phyloP scores from a whole-genome alignment of 1,284 basidiomycete species.

The Amylostereum areolatum region DNA sequence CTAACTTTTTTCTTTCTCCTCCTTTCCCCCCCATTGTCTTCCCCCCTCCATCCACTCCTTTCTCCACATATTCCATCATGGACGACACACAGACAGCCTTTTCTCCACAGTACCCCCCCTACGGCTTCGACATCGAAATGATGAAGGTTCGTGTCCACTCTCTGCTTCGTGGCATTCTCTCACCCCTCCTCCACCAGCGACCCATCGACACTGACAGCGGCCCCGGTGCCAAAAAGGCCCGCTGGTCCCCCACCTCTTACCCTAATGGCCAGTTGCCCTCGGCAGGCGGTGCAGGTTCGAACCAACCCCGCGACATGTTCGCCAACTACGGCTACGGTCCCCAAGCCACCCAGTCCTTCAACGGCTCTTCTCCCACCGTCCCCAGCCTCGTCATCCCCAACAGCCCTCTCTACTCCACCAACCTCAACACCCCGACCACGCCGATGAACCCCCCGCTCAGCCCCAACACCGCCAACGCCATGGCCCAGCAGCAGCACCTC shows the following conservation, averaged over 20 bases:
- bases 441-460: constrained; percentile 57
- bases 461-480: constrained; percentile 48
- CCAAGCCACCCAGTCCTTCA: constrained; percentile 52
- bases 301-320: constrained; percentile 61
- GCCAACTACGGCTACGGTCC: constrained; percentile 81
- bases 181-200: constrained; percentile 36
- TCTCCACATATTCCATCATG: constrained; percentile 42
- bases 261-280: constrained; percentile 33
- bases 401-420: constrained; percentile 64
- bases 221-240: constrained; percentile 80
- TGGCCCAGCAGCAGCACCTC: constrained; percentile 37
- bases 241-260: constrained; percentile 73
- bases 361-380: constrained; percentile 42
- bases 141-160: constrained; percentile 58
- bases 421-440: constrained; percentile 60
- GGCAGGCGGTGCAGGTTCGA: constrained; percentile 28
- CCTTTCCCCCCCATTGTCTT: constrained; percentile 21
- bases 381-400: constrained; percentile 31
- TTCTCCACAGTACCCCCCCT: constrained; percentile 58
- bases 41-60: constrained; percentile 25
- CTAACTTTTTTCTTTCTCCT: constrained; percentile 32
- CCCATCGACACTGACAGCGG: constrained; percentile 76
- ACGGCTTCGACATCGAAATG: constrained; percentile 78
- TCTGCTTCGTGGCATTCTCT: constrained; percentile 2
- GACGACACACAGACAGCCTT: constrained; percentile 70